Evolutionary conservation across 148 eudicot species (phyloP).

Genomic region (Camellia sinensis): DNA sequence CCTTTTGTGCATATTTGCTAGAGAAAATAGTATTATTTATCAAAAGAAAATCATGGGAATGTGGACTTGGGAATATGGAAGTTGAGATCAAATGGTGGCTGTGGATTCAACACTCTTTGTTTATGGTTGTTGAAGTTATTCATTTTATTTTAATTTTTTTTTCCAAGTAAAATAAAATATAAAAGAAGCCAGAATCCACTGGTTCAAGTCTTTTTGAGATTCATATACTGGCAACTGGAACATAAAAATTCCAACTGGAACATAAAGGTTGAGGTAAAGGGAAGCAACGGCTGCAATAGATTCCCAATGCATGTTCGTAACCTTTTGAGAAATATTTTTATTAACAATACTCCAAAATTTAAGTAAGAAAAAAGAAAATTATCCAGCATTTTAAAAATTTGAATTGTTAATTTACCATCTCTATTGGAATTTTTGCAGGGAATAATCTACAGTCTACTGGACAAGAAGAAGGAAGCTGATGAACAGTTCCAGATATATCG

Average conservation of each 20-base stretch:
- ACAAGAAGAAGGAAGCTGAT: conserved; percentile 79
- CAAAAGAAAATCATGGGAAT: no score
- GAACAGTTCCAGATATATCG: conserved; percentile 69
- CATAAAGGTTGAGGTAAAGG: not conserved
- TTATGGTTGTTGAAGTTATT: not conserved
- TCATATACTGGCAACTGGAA: not conserved
- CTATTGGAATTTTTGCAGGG: conserved; percentile 47
- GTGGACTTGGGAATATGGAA: not conserved
- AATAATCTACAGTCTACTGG: conserved; percentile 75
- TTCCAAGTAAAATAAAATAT: not conserved
- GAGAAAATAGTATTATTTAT: not conserved
- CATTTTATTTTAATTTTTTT: not conserved
- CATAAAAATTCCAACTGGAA: not conserved
- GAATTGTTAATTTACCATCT: not conserved
- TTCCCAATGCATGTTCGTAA: no score
- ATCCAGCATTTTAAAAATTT: not conserved
- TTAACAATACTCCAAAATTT: not conserved
- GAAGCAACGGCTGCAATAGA: not conserved
- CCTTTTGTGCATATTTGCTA: not conserved
- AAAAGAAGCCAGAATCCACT: not conserved
- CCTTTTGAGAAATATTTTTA: no score
- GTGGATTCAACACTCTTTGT: not conserved
- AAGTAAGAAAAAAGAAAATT: not conserved
- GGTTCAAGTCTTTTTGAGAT: not conserved
- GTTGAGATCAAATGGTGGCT: not conserved